Base-by-base conservation (phyloP, 2,329 filamentous ascomycete species). In the Zymoseptoria pseudotritici region DNA sequence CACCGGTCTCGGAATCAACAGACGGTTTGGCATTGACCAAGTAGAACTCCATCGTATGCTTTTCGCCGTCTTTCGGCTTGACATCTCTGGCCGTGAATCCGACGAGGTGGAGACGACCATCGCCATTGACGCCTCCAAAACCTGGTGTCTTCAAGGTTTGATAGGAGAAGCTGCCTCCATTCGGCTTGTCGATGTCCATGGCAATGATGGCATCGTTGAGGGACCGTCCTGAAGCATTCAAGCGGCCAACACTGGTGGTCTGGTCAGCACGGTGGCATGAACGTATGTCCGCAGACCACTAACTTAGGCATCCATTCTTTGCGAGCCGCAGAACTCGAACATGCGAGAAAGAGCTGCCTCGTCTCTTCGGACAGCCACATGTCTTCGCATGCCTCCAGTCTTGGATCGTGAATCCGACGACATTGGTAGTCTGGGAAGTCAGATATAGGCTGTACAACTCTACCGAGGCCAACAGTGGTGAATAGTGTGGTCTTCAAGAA, bases 341-440 rank as follows among this genome's bases (percentile, higher is more conserved):
- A 67, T 24, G 65, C 64, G 4, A 66, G 55, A 49, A 67, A 67
- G 6, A 67, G 56, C 54, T 66, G 62, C 17, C 65, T 60, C 11
- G 64, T 65, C 26, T 58, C 42, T 46, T 67, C 65, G 1, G 65
- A 67, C 11, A 67, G 54, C 64, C 64, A 67, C 63, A 66, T 63
- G 22, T 67, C 65, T 51, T 67, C 65, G 46, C 65, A 67, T 36
- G 65, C 65, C 24, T 66, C 58, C 17, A 67, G 46, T 31, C 59
- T 59, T 11, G 59, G 58, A 50, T 64, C 65, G 5, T 61, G n/a
- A 21, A 67, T 65, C 17, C 57, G 58, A 19, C 64, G 58, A 59
- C 65, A 67, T 57, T 59, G 42, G 54, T 67, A 67, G 13, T 26
- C 9, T 52, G 65, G 62, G 46, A 67, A 67, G 54, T 65, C 65